Evolutionary conservation across 2,329 filamentous ascomycete genomes (phyloP).

Genomic region (Plenodomus biglobosus): DNA sequence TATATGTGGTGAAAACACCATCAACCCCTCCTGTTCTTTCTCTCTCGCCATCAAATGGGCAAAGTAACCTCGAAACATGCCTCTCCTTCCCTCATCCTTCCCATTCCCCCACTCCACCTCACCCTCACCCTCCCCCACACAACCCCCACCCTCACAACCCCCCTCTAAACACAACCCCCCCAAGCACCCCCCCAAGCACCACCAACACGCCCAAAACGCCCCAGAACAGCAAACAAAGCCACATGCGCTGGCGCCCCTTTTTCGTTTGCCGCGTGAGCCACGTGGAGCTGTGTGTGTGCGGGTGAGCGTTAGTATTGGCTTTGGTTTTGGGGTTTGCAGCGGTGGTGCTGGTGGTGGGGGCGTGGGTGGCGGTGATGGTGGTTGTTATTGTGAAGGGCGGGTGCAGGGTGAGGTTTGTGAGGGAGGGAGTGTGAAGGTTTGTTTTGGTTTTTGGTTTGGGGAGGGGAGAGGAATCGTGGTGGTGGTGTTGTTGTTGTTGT

Average conservation of each 20-base stretch:
- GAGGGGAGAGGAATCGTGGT: not conserved
- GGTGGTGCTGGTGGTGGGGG: not conserved
- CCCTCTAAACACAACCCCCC: conserved; percentile 48
- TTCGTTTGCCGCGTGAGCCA: conserved; percentile 60
- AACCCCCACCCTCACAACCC: conserved; percentile 42
- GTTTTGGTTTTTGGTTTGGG: not conserved
- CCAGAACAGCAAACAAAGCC: conserved; percentile 55
- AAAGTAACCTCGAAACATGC: not conserved
- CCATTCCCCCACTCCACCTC: not conserved
- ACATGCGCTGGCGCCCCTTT: conserved; percentile 48
- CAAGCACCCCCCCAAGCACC: too few relatives aligned
- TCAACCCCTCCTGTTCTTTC: not conserved
- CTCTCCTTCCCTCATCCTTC: not conserved
- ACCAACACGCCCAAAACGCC: conserved; percentile 49
- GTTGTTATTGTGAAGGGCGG: not conserved
- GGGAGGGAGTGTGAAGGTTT: not conserved
- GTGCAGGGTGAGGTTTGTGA: not conserved
- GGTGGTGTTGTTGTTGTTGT: too few relatives aligned
- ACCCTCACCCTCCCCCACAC: conserved; percentile 18
- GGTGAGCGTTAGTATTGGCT: conserved; percentile 36
- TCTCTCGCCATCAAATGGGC: not conserved
- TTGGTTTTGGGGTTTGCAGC: conserved; percentile 13
- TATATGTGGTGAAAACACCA: too few relatives aligned
- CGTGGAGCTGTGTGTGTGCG: conserved; percentile 46
- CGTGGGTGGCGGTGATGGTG: not conserved